phyloP scores from a whole-genome alignment of 345 rosid species.

The Syzygium oleosum region DNA sequence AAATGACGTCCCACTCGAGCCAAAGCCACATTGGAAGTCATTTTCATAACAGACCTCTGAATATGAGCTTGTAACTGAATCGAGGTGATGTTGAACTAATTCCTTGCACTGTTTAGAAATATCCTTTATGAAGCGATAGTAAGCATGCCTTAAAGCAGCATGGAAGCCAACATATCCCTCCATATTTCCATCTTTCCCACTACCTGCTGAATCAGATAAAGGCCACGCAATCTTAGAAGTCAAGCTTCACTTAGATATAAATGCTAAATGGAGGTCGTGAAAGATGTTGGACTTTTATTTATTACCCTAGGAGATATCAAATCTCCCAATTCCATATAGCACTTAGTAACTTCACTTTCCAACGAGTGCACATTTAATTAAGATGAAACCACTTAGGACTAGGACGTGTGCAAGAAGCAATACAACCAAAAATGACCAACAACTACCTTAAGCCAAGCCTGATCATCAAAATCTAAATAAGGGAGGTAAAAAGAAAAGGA shows the following conservation, averaged over 20 bases:
- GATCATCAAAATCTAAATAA: not conserved
- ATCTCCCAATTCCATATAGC: not conserved
- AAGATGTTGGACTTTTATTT: not conserved
- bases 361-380: not conserved
- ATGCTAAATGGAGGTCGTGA: not conserved
- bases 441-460: not conserved
- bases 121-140: constrained; percentile 60
- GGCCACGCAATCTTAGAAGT: not conserved
- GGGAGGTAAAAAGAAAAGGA: not conserved
- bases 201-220: constrained; percentile 41
- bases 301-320: not conserved
- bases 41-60: constrained; percentile 87
- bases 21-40: constrained; percentile 53
- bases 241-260: not conserved
- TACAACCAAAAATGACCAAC: not conserved
- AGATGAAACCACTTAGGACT: not conserved
- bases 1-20: constrained; percentile 27
- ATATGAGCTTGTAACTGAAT: constrained; percentile 93
- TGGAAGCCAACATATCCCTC: constrained; percentile 88
- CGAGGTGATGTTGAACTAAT: constrained; percentile 83
- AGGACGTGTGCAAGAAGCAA: not conserved
- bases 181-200: constrained; percentile 54
- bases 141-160: constrained; percentile 76
- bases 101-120: constrained; percentile 88
- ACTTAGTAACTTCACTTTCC: not conserved